phyloP scores from a whole-genome alignment of 2,329 filamentous ascomycete species.

The Aspergillus sp. region DNA sequence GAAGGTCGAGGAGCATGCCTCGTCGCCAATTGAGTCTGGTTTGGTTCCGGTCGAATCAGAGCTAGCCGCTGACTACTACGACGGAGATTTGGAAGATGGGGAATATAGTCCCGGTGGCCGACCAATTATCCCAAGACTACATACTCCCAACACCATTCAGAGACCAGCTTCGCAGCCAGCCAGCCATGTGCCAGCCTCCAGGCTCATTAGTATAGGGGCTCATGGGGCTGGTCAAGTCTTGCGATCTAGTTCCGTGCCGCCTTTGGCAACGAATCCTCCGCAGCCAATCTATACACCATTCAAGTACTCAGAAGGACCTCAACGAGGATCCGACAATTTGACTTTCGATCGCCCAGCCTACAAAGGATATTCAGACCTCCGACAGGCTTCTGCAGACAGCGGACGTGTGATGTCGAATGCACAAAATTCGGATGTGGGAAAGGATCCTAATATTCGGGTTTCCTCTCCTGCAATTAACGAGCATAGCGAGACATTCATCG shows the following conservation, averaged over 20 bases:
- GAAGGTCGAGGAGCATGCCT: slow-evolving; percentile 4
- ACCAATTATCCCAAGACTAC: slow-evolving; percentile 34
- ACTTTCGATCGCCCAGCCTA: slow-evolving; percentile 35
- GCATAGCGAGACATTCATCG: slow-evolving; percentile 40
- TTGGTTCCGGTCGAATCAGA: slow-evolving; percentile 28
- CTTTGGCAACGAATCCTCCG: slow-evolving; percentile 30
- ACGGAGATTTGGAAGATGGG: slow-evolving; percentile 20
- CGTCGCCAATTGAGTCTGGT: slow-evolving; percentile 21
- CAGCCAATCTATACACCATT: slow-evolving; percentile 39
- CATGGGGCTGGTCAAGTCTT: slow-evolving; percentile 4
- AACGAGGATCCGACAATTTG: slow-evolving; percentile 33
- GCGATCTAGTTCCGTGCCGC: slow-evolving; percentile 20
- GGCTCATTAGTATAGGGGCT: slow-evolving; percentile 1
- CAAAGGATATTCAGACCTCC: slow-evolving; percentile 41
- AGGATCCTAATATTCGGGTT: slow-evolving; percentile 11
- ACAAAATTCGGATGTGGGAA: slow-evolving; percentile 11
- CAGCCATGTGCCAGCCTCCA: slow-evolving; percentile 3
- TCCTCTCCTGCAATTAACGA: slow-evolving; percentile 20
- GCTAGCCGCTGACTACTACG: slow-evolving; percentile 5
- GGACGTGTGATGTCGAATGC: slow-evolving; percentile 36
- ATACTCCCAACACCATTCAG: slow-evolving; percentile 14
- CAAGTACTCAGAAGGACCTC: slow-evolving; percentile 36
- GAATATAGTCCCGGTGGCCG: slow-evolving; percentile 49
- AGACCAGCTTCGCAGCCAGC: slow-evolving; percentile 21
- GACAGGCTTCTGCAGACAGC: slow-evolving; percentile 38